Evolutionary conservation across 129 eudicot genomes (phyloP), one percentile per base, ranked within the genome.

Genomic region (Tagetes patula): DNA sequence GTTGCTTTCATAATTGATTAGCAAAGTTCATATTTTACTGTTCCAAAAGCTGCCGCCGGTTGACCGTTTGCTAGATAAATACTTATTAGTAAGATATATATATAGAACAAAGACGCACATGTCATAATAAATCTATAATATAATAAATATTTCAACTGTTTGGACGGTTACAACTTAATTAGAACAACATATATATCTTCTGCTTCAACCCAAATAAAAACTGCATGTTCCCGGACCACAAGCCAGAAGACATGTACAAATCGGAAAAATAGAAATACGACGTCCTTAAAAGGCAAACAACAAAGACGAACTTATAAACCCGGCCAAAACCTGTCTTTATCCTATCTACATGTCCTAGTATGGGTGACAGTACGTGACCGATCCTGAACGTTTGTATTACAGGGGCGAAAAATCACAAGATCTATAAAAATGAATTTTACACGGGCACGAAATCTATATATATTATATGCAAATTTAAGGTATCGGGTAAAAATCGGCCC

Each of bases 11-110:
- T 2, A 67, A 67, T 46, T 46, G 50, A 1, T 46, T 46, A 13
- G 10, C 20, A 9, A 53, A 8, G 30, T 50, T 37, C 37, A 30
- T 53, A 8, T 30, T 5, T 70, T 54, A 6, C 54, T 41, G 66
- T 71, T 55, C 42, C 67, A 56, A 71, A 71, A 54, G 40, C 54
- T 41, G 67, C 74, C 32, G 2, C 64, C 13, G 52, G 64, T 64
- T 20, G 27, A 20, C 27, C 27, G 27, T 20, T 20, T 20, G 0
- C 27, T 20, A 20, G 27, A 20, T 20, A 20, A 20, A 20, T 20
- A n/a, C n/a, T n/a, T n/a, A 20, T 20, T 20, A 20, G 27, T 20
- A 20, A 20, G 27, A 20, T n/a, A 62, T 37, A 14, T 0, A 43
- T 10, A 5, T 10, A 6, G 9, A 60, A 33, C 20, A 38, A 41